Base-by-base conservation (phyloP, 768 basidiomycete genomes). In the Arthromyces matolae region DNA sequence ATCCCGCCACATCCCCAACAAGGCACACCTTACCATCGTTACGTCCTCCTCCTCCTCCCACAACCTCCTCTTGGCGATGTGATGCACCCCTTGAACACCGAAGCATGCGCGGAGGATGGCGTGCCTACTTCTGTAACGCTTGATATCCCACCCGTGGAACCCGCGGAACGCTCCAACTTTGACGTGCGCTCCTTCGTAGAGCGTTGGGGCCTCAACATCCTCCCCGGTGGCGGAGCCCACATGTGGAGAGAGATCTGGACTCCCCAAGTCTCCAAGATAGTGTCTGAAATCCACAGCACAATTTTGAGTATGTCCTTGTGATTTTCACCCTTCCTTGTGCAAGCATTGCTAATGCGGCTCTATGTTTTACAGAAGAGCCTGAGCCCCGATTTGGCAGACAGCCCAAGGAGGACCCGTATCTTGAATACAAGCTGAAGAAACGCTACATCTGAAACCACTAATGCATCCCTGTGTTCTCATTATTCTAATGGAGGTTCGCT, bases 1-100 rank as follows among this genome's bases (percentile, higher is more conserved):
- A 72, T 94, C 53, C 89, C 95, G 5, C 96, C 94, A 4, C 93
- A 96, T 55, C 95, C 95, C 3, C 88, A 92, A 62, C 78, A 79
- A 29, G 96, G 56, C 71, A 78, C 31, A 66, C 73, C 8, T 53
- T 65, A 29, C n/a, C 34, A 22, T 18, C 42, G 23, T 14, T 37
- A 46, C 64, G 79, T 82, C 8, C 56, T 86, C 35, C 70, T 95
- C 23, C 70, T 95, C 23, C 74, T 94, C 38, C 83, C 81, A 8
- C 92, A 95, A 56, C 72, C 78, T 25, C 67, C 75, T 6, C 56
- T 65, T 28, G 64, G 52, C n/a, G 55, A 52, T 2, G 47, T 57
- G 14, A 56, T 59, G 25, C 70, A 74, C 56, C 63, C 66, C 28
- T 64, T 64, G 34, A 68, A 68, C 47, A 57, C 63, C 20, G 64